These are phyloP conservation scores for Botryosphaeria dothidea DNA, from an alignment of 2,329 filamentous ascomycete species.

Conservation along the genomic window DNA sequence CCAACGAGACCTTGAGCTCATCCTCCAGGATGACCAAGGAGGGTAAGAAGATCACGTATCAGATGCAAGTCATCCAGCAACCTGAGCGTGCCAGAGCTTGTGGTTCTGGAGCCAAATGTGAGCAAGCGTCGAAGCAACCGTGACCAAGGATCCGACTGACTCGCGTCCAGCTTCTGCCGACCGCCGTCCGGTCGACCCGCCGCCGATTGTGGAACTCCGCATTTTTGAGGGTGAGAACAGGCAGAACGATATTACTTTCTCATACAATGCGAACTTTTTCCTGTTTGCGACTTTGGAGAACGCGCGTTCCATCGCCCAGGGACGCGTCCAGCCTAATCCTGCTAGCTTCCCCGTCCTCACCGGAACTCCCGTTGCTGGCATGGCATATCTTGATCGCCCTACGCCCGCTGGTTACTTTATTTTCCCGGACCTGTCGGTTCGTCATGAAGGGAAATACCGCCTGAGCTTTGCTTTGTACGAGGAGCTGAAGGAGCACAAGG, in stretches of 20 bases:
- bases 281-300: slow-evolving; percentile 76
- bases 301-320: slow-evolving; percentile 64
- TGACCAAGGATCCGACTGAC: slow-evolving; percentile 25
- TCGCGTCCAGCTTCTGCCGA: slow-evolving; percentile 69
- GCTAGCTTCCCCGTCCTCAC: slow-evolving; percentile 82
- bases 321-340: slow-evolving; percentile 63
- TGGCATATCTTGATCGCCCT: slow-evolving; percentile 92
- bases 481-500: slow-evolving; percentile 81
- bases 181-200: slow-evolving; percentile 88
- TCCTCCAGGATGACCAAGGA: slow-evolving; percentile 66
- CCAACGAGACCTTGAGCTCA: slow-evolving; percentile 58
- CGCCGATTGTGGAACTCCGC: slow-evolving; percentile 88
- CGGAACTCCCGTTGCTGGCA: slow-evolving; percentile 90
- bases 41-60: slow-evolving; percentile 77
- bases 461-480: slow-evolving; percentile 92
- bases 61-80: slow-evolving; percentile 85
- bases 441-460: slow-evolving; percentile 92
- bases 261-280: slow-evolving; percentile 97
- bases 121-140: slow-evolving; percentile 34
- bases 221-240: slow-evolving; percentile 70
- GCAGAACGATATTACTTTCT: slow-evolving; percentile 69
- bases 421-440: slow-evolving; percentile 93
- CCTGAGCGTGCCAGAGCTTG: slow-evolving; percentile 93
- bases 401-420: slow-evolving; percentile 84
- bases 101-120: slow-evolving; percentile 93